Percentiles rank a stretch among this genome's conserved stretches.
Evolutionary conservation across 768 basidiomycete species (phyloP).

Genomic region (Serendipita vermifera): DNA sequence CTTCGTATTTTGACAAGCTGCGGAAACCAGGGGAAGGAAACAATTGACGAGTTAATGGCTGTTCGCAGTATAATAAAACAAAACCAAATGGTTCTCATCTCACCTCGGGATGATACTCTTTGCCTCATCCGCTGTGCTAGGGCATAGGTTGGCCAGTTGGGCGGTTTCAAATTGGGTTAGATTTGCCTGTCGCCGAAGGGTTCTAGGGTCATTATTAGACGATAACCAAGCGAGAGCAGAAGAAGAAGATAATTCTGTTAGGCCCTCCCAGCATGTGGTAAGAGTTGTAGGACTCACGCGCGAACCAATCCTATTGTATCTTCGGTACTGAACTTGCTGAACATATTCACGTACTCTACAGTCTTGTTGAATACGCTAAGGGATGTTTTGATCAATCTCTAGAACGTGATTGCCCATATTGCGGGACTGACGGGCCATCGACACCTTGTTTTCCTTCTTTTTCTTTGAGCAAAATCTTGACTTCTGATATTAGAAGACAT

Average conservation of each 20-base stretch:
- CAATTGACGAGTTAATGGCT: not conserved
- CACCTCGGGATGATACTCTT: constrained; percentile 86
- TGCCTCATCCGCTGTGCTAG: constrained; percentile 77
- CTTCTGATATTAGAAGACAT: constrained; percentile 83
- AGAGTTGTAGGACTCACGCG: constrained; percentile 43
- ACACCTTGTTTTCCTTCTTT: constrained; percentile 69
- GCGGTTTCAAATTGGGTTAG: constrained; percentile 86
- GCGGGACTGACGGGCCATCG: constrained; percentile 56
- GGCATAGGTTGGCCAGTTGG: constrained; percentile 84
- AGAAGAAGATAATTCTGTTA: too few relatives aligned
- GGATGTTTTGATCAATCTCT: not conserved
- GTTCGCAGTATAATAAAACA: not conserved
- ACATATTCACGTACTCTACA: constrained; percentile 80
- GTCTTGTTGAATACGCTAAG: constrained; percentile 85
- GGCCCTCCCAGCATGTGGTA: too few relatives aligned
- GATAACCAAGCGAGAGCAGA: not conserved
- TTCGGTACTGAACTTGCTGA: constrained; percentile 78
- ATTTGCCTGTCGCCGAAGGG: constrained; percentile 61
- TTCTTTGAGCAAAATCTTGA: constrained; percentile 80
- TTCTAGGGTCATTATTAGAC: constrained; percentile 31
- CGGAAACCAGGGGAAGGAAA: not conserved
- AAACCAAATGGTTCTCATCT: constrained; percentile 11
- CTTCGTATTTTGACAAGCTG: constrained; percentile 79
- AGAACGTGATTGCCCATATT: not conserved
- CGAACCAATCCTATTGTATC: constrained; percentile 77